These are phyloP conservation scores for Backusella psychrophila DNA, from an alignment of 192 early-diverging fungal genomes.

Conservation along the genomic window DNA sequence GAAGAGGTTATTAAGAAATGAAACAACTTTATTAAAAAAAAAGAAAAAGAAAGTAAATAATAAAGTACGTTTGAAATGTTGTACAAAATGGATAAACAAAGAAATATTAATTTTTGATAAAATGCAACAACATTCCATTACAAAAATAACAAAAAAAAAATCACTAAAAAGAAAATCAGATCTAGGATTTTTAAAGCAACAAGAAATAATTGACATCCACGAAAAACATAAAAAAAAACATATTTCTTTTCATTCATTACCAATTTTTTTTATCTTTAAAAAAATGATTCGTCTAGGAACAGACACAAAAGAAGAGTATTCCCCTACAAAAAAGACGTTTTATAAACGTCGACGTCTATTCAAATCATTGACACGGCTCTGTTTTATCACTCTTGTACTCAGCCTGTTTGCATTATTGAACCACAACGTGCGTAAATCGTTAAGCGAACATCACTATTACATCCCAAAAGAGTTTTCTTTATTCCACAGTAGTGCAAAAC, in stretches of 20 bases:
- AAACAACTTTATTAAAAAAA: slow-evolving; percentile 5
- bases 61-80: slow-evolving; percentile 2
- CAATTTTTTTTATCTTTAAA: neutral
- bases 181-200: neutral
- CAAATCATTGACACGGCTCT: neutral
- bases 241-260: neutral
- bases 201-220: neutral
- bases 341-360: neutral
- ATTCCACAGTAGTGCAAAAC: neutral
- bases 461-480: neutral
- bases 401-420: neutral
- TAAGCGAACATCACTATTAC: neutral
- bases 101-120: neutral
- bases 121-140: neutral
- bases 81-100: slow-evolving; percentile 6
- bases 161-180: neutral
- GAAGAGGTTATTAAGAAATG: neutral
- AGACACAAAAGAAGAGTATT: neutral
- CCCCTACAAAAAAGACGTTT: neutral
- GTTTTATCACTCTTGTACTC: neutral
- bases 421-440: neutral
- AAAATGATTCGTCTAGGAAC: neutral
- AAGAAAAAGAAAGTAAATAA: slow-evolving; percentile 2
- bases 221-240: neutral
- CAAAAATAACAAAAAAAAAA: neutral